These are phyloP conservation scores for Pseudomonodictys pantanalensis DNA, from an alignment of 495 filamentous ascomycete species.

Conservation along the genomic window DNA sequence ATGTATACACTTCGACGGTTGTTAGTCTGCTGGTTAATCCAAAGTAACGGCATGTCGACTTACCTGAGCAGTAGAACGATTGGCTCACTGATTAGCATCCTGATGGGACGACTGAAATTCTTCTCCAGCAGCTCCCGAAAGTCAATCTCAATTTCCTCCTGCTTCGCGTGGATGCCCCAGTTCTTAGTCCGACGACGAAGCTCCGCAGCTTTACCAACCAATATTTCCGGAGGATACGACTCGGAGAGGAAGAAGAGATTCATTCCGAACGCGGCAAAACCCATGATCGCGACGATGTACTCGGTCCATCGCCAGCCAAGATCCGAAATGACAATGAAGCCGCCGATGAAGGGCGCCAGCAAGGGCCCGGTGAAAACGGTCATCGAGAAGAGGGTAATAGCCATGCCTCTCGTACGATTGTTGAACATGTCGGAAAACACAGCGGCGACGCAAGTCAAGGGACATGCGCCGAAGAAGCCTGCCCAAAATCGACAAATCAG, in stretches of 20 bases:
- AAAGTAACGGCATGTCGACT: no score
- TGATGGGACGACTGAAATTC: constrained; percentile 78
- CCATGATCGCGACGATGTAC: constrained; percentile 72
- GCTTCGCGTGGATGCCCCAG: constrained; percentile 92
- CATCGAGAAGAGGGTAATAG: constrained; percentile 80
- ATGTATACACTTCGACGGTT: constrained; percentile 80
- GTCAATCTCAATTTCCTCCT: constrained; percentile 89
- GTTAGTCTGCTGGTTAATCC: no score
- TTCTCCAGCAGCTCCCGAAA: constrained; percentile 72
- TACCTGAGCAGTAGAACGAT: constrained; percentile 63
- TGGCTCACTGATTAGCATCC: constrained; percentile 76
- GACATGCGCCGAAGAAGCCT: constrained; percentile 71
- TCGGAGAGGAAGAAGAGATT: constrained; percentile 73
- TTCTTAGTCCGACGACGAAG: constrained; percentile 79
- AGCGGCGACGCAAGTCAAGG: constrained; percentile 72
- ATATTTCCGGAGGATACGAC: constrained; percentile 78
- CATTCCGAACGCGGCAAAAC: constrained; percentile 65
- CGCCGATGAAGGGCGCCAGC: constrained; percentile 78
- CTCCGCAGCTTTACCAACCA: constrained; percentile 72
- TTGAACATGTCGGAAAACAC: constrained; percentile 88
- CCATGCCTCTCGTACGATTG: constrained; percentile 72
- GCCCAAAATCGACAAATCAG: constrained; percentile 82
- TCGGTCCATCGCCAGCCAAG: constrained; percentile 87
- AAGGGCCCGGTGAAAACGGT: constrained; percentile 81
- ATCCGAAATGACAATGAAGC: constrained; percentile 68